Conservation (phyloP, 305 asterid genomes). For the Euphrasia arctica region DNA sequence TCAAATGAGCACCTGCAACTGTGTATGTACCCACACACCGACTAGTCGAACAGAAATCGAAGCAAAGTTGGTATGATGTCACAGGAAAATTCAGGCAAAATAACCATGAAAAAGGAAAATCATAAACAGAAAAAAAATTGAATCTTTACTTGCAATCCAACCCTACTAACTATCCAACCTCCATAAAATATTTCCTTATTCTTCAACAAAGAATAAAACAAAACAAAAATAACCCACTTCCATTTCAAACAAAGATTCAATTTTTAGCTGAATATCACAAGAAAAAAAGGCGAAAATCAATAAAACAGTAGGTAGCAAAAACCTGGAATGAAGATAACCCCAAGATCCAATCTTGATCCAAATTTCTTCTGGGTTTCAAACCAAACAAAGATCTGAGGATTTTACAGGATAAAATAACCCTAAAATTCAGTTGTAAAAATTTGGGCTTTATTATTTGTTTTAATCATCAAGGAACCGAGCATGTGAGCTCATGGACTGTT, state of each 20-base stretch:
- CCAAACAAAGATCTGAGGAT: conserved; percentile 31
- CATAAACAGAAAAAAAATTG: neutral
- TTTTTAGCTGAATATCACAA: neutral
- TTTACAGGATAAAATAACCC: conserved; percentile 13
- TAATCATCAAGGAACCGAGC: conserved; percentile 34
- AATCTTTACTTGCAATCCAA: conserved; percentile 35
- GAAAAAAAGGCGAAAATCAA: conserved; percentile 1
- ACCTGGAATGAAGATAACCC: conserved; percentile 29
- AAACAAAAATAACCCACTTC: conserved; percentile 5
- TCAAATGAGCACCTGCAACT: conserved; percentile 26
- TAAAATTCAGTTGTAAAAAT: neutral
- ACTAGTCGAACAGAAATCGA: neutral
- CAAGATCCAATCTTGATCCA: conserved; percentile 34
- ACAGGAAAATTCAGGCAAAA: neutral
- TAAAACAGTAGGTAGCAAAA: conserved; percentile 21
- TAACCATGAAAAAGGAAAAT: neutral
- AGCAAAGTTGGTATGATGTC: neutral
- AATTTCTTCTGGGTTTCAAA: conserved; percentile 19
- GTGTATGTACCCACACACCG: neutral
- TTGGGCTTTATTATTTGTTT: conserved; percentile 1
- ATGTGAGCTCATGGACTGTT: conserved; percentile 35
- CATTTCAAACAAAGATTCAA: neutral
- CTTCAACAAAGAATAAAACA: conserved; percentile 4
- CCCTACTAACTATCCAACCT: conserved; percentile 21
- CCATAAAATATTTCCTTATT: conserved; percentile 9